A percentile compares a stretch with the other conserved stretches of the same genome.
Evolutionary conservation across 495 filamentous ascomycete species (phyloP).

Genomic region (Penicillium lividum): DNA sequence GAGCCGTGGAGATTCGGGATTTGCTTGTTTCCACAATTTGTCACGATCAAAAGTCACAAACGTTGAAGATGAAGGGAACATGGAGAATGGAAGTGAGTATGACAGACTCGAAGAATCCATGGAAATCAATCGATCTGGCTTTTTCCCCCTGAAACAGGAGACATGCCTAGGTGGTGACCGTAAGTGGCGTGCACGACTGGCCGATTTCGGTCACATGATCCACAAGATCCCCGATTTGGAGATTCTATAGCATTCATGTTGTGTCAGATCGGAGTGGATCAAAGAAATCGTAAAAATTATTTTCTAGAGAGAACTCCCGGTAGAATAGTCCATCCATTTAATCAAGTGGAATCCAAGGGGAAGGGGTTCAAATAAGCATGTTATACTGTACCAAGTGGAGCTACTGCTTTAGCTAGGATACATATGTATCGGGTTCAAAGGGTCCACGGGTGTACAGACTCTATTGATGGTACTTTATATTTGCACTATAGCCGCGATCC

Average conservation of each 20-base stretch:
- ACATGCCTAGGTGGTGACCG: background rate
- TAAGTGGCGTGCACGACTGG: background rate
- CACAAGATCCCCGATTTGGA: constrained; percentile 5
- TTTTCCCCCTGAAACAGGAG: constrained; percentile 4
- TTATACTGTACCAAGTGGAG: too few relatives aligned
- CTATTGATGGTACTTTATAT: background rate
- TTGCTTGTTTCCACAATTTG: constrained; percentile 27
- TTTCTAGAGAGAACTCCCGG: too few relatives aligned
- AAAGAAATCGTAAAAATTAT: too few relatives aligned
- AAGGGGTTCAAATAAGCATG: too few relatives aligned
- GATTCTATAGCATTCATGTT: background rate
- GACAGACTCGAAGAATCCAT: constrained; percentile 8
- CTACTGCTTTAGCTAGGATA: too few relatives aligned
- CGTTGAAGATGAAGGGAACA: too few relatives aligned
- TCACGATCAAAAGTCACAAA: constrained; percentile 3
- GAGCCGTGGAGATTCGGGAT: constrained; percentile 35
- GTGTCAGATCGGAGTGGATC: too few relatives aligned
- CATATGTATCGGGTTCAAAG: too few relatives aligned
- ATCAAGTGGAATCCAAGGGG: too few relatives aligned
- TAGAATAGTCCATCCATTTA: too few relatives aligned
- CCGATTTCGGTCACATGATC: background rate
- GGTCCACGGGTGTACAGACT: background rate
- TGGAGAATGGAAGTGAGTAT: constrained; percentile 3
- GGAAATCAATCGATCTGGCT: background rate
- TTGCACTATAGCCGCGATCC: constrained; percentile 7